Percentiles rank a stretch among this genome's conserved stretches.
phyloP scores from a whole-genome alignment of 768 basidiomycete species.

The Calocybe cyanea region DNA sequence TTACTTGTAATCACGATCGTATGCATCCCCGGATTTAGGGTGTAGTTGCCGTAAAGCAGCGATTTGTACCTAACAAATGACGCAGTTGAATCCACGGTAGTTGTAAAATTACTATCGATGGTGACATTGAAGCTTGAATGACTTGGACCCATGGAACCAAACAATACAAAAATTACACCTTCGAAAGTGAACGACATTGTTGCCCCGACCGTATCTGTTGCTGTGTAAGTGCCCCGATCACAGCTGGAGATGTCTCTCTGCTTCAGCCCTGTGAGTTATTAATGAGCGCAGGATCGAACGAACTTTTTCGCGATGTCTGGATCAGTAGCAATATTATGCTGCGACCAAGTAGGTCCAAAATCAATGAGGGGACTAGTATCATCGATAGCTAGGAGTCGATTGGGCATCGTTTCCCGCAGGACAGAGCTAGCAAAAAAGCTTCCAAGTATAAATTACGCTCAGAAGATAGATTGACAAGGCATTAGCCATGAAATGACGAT shows the following conservation, averaged over 20 bases:
- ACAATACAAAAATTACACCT: not conserved
- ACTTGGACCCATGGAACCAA: not conserved
- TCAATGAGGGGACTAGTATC: slow-evolving; percentile 4
- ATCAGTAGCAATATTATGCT: slow-evolving; percentile 1
- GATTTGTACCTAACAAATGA: not conserved
- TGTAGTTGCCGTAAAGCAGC: not conserved
- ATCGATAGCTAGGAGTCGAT: slow-evolving; percentile 4
- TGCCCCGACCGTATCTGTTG: not conserved
- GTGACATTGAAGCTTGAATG: not conserved
- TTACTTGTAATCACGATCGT: slow-evolving; percentile 1
- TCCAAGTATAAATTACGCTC: too few relatives aligned
- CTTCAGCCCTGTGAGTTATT: not conserved
- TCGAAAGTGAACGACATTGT: not conserved
- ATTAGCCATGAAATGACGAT: too few relatives aligned
- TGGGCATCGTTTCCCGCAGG: too few relatives aligned
- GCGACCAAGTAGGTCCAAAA: slow-evolving; percentile 6
- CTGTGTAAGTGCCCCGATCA: not conserved
- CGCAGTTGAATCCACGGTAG: not conserved
- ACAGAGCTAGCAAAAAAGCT: too few relatives aligned
- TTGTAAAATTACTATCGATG: not conserved
- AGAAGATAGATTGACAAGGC: too few relatives aligned
- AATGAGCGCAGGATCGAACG: not conserved
- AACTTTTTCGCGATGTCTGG: not conserved
- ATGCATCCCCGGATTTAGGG: not conserved
- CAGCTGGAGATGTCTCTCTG: too few relatives aligned